These are phyloP conservation scores for Lophiotrema nucula DNA, from an alignment of 495 filamentous ascomycete species.

Conservation along the genomic window DNA sequence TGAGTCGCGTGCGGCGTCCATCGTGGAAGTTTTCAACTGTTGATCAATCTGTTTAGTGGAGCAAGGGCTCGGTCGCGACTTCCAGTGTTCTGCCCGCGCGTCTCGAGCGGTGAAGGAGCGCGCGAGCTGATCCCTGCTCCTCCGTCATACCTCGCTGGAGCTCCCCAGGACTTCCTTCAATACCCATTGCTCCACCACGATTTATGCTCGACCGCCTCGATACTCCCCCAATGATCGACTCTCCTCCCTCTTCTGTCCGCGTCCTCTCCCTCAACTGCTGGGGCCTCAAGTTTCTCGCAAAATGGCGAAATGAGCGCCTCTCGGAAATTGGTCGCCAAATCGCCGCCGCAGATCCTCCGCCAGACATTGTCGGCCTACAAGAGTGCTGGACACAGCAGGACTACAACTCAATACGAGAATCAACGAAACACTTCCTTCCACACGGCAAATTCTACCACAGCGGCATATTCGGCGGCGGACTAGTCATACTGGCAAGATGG, in stretches of 20 bases:
- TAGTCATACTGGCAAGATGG: constrained; percentile 93
- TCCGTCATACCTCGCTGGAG: too few relatives aligned
- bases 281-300: constrained; percentile 87
- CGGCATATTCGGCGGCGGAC: constrained; percentile 82
- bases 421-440: constrained; percentile 76
- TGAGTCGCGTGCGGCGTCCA: constrained; percentile 7
- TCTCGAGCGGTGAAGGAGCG: too few relatives aligned
- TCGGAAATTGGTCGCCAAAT: constrained; percentile 67
- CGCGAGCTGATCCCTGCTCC: too few relatives aligned
- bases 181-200: too few relatives aligned
- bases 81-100: too few relatives aligned
- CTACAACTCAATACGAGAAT: constrained; percentile 74
- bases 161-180: too few relatives aligned
- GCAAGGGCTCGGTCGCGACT: too few relatives aligned
- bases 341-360: constrained; percentile 55
- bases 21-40: neutral
- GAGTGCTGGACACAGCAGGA: constrained; percentile 95
- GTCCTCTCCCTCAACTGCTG: constrained; percentile 92
- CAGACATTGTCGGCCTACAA: constrained; percentile 89
- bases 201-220: too few relatives aligned
- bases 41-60: too few relatives aligned
- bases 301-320: constrained; percentile 75
- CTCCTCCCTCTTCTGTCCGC: constrained; percentile 49
- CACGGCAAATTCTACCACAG: constrained; percentile 93
- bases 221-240: too few relatives aligned